A percentile compares a stretch with the other conserved stretches of the same genome.
Evolutionary conservation across 163 green algal species (phyloP).

Genomic region (Chloromonas sp.): DNA sequence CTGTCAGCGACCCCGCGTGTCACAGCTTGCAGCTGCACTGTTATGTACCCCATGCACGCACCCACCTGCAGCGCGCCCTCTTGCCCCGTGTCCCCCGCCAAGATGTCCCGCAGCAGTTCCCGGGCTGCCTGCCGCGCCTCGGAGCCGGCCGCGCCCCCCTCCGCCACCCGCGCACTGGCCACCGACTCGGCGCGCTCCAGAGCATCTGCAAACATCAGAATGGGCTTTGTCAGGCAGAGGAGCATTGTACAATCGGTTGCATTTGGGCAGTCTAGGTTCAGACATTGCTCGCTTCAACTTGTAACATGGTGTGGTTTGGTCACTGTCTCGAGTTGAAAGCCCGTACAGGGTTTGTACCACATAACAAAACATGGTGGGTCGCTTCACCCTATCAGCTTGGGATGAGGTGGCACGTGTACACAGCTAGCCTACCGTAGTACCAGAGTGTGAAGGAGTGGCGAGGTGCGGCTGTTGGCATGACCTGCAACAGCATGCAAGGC

Average conservation of each 20-base stretch:
- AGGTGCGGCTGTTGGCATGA: constrained; percentile 24
- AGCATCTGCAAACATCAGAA: constrained; percentile 10
- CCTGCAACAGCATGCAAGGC: background rate
- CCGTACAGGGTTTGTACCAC: background rate
- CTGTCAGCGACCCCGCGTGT: too few relatives aligned
- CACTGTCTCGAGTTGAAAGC: too few relatives aligned
- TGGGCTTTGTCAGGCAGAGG: too few relatives aligned
- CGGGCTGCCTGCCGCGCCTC: constrained; percentile 20
- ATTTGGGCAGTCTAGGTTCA: too few relatives aligned
- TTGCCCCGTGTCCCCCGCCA: constrained; percentile 6
- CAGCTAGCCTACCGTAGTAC: constrained; percentile 27
- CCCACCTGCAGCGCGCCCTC: background rate
- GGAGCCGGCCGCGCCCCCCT: constrained; percentile 1
- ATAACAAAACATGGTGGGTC: background rate
- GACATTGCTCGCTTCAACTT: too few relatives aligned
- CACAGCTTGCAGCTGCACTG: too few relatives aligned
- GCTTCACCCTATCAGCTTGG: background rate
- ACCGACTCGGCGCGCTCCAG: constrained; percentile 28
- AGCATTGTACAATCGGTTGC: too few relatives aligned
- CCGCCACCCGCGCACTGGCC: constrained; percentile 15
- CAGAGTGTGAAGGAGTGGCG: constrained; percentile 42
- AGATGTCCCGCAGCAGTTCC: constrained; percentile 25
- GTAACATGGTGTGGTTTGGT: too few relatives aligned
- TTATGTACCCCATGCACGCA: too few relatives aligned
- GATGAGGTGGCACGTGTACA: background rate